phyloP scores from a whole-genome alignment of 2,329 filamentous ascomycete species.

The Cladosporium oxysporum region DNA sequence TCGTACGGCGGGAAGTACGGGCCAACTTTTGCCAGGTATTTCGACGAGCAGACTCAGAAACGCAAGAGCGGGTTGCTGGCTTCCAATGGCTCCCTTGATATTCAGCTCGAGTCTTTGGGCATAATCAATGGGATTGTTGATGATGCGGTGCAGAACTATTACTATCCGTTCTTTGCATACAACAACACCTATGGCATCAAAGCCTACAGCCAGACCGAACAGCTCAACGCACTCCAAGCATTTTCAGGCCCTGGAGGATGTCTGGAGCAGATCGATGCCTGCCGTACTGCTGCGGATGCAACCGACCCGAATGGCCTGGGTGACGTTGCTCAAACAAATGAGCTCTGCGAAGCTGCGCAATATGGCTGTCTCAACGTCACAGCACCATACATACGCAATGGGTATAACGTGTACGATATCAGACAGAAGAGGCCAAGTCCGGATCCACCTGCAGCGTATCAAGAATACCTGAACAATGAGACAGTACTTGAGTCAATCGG shows the following conservation, averaged over 20 bases:
- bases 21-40: slow-evolving; percentile 60
- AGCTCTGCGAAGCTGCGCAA: slow-evolving; percentile 28
- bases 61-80: slow-evolving; percentile 54
- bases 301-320: slow-evolving; percentile 41
- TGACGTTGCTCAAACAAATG: slow-evolving; percentile 36
- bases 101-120: slow-evolving; percentile 64
- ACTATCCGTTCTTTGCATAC: slow-evolving; percentile 58
- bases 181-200: slow-evolving; percentile 68
- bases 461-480: slow-evolving; percentile 53
- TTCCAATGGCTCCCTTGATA: slow-evolving; percentile 56
- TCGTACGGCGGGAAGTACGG: slow-evolving; percentile 64
- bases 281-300: slow-evolving; percentile 34
- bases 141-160: slow-evolving; percentile 60
- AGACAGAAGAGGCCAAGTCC: slow-evolving; percentile 57
- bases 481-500: slow-evolving; percentile 53
- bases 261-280: slow-evolving; percentile 34
- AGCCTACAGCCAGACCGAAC: slow-evolving; percentile 55
- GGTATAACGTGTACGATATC: slow-evolving; percentile 53
- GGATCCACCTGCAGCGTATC: slow-evolving; percentile 52
- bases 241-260: slow-evolving; percentile 46
- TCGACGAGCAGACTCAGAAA: slow-evolving; percentile 62
- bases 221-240: slow-evolving; percentile 46
- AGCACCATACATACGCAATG: slow-evolving; percentile 24
- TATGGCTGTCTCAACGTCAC: slow-evolving; percentile 30
- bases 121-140: slow-evolving; percentile 74